Evolutionary conservation across 495 filamentous ascomycete genomes (phyloP).

Genomic region (Tirmania nivea): DNA sequence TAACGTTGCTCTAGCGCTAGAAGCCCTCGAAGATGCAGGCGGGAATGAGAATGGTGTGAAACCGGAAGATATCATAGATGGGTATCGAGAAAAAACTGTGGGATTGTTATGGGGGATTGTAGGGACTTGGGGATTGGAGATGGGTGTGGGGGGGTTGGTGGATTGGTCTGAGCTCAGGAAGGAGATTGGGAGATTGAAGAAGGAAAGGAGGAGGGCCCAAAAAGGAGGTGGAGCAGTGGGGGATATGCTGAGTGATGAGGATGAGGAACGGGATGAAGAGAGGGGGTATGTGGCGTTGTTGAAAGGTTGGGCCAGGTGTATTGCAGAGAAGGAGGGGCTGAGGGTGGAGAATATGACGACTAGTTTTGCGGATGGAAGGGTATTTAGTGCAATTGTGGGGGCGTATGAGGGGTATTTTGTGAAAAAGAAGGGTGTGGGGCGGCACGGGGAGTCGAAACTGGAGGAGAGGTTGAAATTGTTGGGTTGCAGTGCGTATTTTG

Average conservation of each 20-base stretch:
- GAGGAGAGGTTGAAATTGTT: constrained; percentile 17
- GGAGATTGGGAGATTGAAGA: constrained; percentile 28
- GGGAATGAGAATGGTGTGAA: constrained; percentile 24
- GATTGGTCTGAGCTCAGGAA: constrained; percentile 32
- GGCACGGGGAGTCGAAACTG: constrained; percentile 7
- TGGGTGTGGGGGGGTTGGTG: constrained; percentile 22
- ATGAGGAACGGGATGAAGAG: constrained; percentile 11
- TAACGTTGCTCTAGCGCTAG: constrained; percentile 39
- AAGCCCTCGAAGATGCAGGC: constrained; percentile 26
- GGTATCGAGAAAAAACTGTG: constrained; percentile 45
- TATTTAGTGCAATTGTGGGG: constrained; percentile 36
- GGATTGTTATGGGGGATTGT: constrained; percentile 40
- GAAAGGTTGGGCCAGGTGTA: constrained; percentile 31
- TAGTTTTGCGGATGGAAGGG: constrained; percentile 34
- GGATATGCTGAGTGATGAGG: constrained; percentile 5
- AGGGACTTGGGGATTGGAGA: constrained; percentile 31
- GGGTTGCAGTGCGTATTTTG: constrained; percentile 26
- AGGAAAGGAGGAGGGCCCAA: constrained; percentile 13
- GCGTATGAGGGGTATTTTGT: constrained; percentile 31
- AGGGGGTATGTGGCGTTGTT: constrained; percentile 26
- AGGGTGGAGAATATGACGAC: constrained; percentile 35
- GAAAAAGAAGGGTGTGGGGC: constrained; percentile 1
- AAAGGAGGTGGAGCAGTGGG: constrained; percentile 11
- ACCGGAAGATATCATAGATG: constrained; percentile 43
- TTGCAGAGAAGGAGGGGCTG: constrained; percentile 28